Base-by-base conservation (phyloP, 345 rosid genomes). In the Sonneratia caseolaris region DNA sequence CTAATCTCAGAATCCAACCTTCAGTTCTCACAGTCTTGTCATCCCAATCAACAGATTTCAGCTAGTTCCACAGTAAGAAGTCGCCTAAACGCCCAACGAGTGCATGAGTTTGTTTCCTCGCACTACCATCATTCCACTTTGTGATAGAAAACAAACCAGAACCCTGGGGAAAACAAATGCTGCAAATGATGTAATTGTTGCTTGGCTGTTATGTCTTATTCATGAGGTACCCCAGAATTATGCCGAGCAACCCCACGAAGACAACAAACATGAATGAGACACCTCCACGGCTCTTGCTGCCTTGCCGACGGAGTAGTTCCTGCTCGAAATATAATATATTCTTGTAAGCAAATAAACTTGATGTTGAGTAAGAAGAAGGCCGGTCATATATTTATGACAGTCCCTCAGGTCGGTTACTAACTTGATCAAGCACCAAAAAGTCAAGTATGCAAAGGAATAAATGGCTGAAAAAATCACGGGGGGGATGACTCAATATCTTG, bases 171-270 rank as follows among this genome's bases (percentile, higher is more conserved):
- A 70, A 70, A 36, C 24, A 35, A 37, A 37, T 37, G 49, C 70
- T 38, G 51, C 27, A 42, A 70, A 56, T 53, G 43, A 37, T 32
- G n/a, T 68, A 18, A 27, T 35, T 69, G 27, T n/a, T 18, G 64
- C 45, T 7, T 70, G 72, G 48, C 43, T 7, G 43, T 81, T 77
- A 87, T 11, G 88, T 75, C 80, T 74, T 86, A 87, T 87, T 89
- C 86, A 86, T 72, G 70, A 87, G 56, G 61, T 86, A 89, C 37
- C 95, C 95, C 82, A 87, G 66, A 47, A 89, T 37, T 72, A 89
- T 67, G 77, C 95, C 89, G 0, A 89, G 83, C 79, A 89, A 68
- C 61, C 89, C 91, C 53, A 87, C 76, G 24, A 87, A 45, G 73
- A 86, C 70, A 71, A 89, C 87, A 70, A 87, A 76, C 81, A 82